phyloP scores from a whole-genome alignment of 495 filamentous ascomycete genomes.

The Aspergillus funiculosus region DNA sequence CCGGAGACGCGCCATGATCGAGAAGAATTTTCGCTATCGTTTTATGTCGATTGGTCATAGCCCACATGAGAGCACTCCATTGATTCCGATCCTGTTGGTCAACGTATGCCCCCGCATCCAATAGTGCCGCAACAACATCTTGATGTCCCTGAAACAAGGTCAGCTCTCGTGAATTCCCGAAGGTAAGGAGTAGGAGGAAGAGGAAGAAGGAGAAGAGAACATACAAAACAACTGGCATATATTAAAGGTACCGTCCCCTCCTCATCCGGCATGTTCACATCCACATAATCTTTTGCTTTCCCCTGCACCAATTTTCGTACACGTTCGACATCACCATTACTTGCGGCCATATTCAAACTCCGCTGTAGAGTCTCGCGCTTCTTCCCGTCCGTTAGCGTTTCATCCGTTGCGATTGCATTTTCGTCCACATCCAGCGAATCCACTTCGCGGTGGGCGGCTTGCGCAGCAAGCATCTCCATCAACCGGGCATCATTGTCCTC shows the following conservation, averaged over 20 bases:
- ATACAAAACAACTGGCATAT: constrained; percentile 97
- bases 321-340: constrained; percentile 86
- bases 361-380: constrained; percentile 80
- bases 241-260: constrained; percentile 93
- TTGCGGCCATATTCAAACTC: constrained; percentile 89
- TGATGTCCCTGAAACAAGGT: constrained; percentile 67
- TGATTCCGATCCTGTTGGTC: constrained; percentile 92
- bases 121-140: constrained; percentile 74
- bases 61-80: constrained; percentile 99
- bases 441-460: constrained; percentile 73
- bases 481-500: constrained; percentile 80
- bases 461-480: constrained; percentile 94
- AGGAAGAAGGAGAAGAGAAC: constrained; percentile 29
- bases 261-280: constrained; percentile 87
- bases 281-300: constrained; percentile 67
- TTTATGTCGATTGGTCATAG: constrained; percentile 97
- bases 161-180: not conserved
- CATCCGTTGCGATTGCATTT: constrained; percentile 66
- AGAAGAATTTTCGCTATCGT: constrained; percentile 85
- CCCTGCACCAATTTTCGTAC: constrained; percentile 72
- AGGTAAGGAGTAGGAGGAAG: not conserved
- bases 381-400: constrained; percentile 66
- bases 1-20: constrained; percentile 89
- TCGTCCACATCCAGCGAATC: constrained; percentile 69
- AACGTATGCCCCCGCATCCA: constrained; percentile 83